A percentile compares a stretch with the other conserved stretches of the same genome.
Evolutionary conservation across 768 basidiomycete genomes (phyloP).

Genomic region (Mycena albidolilacea): DNA sequence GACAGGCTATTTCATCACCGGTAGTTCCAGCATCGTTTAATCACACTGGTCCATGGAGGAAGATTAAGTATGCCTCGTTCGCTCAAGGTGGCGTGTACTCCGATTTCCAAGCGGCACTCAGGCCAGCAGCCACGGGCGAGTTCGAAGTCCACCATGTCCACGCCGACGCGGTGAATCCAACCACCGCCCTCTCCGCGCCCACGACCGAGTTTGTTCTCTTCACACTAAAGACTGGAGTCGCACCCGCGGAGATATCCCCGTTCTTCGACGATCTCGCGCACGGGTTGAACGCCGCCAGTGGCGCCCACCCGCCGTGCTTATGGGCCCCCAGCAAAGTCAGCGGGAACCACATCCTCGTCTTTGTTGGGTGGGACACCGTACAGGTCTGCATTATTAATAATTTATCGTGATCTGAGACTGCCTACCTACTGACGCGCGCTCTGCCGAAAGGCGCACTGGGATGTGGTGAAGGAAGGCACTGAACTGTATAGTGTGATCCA

Average conservation of each 20-base stretch:
- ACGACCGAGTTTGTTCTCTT: conserved; percentile 10
- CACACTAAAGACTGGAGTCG: background rate
- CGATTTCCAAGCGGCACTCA: background rate
- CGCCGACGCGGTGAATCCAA: background rate
- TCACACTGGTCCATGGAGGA: background rate
- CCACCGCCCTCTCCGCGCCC: conserved; percentile 5
- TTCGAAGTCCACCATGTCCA: conserved; percentile 1
- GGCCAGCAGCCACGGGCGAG: background rate
- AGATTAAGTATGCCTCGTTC: no score
- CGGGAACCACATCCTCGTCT: conserved; percentile 4
- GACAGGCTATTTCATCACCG: conserved; percentile 9
- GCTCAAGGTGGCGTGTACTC: background rate
- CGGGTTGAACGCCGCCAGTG: background rate
- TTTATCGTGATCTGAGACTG: background rate
- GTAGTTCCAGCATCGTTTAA: background rate
- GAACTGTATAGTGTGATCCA: background rate
- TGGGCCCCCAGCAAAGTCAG: conserved; percentile 3
- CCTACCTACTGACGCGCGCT: background rate
- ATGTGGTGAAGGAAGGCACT: conserved; percentile 18
- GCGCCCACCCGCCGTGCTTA: background rate
- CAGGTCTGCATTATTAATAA: background rate
- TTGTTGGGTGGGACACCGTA: conserved; percentile 18
- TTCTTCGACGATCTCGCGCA: background rate
- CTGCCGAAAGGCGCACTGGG: conserved; percentile 7
- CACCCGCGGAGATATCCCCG: background rate